Evolutionary conservation across 805 yeast genomes (phyloP), one percentile per base, ranked within the genome.

Genomic region (Metschnikowia henanensis): DNA sequence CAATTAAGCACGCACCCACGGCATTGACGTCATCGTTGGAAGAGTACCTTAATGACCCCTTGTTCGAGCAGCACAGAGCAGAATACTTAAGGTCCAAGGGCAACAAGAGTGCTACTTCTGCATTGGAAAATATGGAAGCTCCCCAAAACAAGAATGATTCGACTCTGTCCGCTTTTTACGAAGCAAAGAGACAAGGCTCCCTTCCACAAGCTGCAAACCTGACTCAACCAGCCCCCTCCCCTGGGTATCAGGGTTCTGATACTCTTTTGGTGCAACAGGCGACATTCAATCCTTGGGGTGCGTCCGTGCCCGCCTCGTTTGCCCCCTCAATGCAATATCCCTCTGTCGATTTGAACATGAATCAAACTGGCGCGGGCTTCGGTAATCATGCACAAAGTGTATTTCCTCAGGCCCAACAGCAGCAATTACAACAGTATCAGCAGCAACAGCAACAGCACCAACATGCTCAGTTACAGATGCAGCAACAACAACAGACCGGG

Each of bases 1-100:
- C 96, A 12, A 91, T 94, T 49, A 88, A 88, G 61, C 99, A 94
- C 66, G 98, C 98, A 1, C 97, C 97, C 18, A 91, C 97, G 2
- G 94, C 96, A 20, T 74, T 94, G 51, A 86, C 96, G 3, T 76
- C 82, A 26, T 83, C 95, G 12, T 76, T 94, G 49, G 94, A 89
- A 60, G 97, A 91, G 55, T 95, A 92, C 62, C 69, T 94, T 52
- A 77, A 83, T 52, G 97, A 92, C 59, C 89, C 91, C 7, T 83
- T 84, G 54, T 89, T 89, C 64, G 96, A 89, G 53, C 66, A 69
- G 7, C 89, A 87, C 60, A 78, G 95, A 61, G 70, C 81, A 47
- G 95, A 87, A 58, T 89, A 86, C 57, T 64, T 88, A 49, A 81
- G 80, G 30, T 92, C 87, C 56, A 82, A 79, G 63, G 75, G 70